These are phyloP conservation scores for Arabidopsis lyrata DNA, from an alignment of 441 rosid genomes.

Conservation along the genomic window DNA sequence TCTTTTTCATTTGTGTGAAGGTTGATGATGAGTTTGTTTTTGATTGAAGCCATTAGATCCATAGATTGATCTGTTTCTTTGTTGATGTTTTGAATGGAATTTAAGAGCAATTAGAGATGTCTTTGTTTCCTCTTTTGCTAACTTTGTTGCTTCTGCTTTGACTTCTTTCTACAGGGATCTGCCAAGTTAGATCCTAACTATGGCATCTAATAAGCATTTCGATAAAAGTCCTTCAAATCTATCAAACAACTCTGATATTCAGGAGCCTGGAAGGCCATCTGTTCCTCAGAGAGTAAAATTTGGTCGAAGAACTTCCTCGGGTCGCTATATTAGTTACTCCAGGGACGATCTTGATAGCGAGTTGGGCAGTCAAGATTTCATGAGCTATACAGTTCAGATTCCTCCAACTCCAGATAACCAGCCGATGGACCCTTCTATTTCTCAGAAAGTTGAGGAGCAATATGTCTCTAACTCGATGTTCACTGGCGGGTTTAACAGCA, in stretches of 20 bases:
- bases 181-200: conserved; percentile 43
- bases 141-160: conserved; percentile 29
- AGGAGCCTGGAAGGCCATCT: conserved; percentile 67
- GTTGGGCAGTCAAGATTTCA: conserved; percentile 66
- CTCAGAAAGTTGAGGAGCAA: conserved; percentile 90
- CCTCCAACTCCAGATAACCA: conserved; percentile 96
- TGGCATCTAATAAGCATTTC: conserved; percentile 72
- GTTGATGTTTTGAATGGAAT: conserved; percentile 8
- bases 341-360: conserved; percentile 95
- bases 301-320: conserved; percentile 80
- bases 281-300: conserved; percentile 65
- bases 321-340: conserved; percentile 84
- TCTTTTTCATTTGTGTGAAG: background rate
- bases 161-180: conserved; percentile 55
- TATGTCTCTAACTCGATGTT: conserved; percentile 86
- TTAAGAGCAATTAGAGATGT: conserved; percentile 19
- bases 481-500: conserved; percentile 86
- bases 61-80: conserved; percentile 29
- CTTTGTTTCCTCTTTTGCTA: conserved; percentile 15
- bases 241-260: conserved; percentile 64
- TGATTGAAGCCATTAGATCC: conserved; percentile 13
- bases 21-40: conserved; percentile 14
- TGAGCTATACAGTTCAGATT: conserved; percentile 80
- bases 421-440: conserved; percentile 82
- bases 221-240: conserved; percentile 62